Evolutionary conservation across 352 stramenopile genomes (phyloP), one percentile per base, ranked within the genome.

Genomic region (Phytophthora constricta): DNA sequence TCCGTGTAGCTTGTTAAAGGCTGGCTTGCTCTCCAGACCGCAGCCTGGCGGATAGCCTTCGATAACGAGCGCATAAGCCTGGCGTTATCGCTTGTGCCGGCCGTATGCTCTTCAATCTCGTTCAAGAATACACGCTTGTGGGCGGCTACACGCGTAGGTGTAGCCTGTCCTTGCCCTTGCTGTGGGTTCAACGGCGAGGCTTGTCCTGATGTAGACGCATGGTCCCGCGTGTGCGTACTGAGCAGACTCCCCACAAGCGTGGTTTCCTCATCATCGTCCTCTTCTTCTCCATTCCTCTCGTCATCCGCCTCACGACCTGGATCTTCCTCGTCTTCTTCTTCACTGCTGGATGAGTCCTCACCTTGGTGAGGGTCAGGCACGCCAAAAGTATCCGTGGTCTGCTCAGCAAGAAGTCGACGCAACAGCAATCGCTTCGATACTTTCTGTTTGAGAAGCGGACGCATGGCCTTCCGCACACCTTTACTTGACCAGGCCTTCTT

Each of bases 401-500:
- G 85, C 52, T 96, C 86, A 0, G 86, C 84, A 56, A 96, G 63
- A 9, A 96, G 70, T 16, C 87, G 84, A 61, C 86, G 80, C 16
- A 96, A 55, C 11, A 96, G 68, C 43, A 96, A 39, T 1, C 86
- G 81, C 60, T 96, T 95, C 5, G 85, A 89, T 0, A 96, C 86
- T 34, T 93, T 94, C 60, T 96, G 88, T 60, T 96, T 95, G 50
- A 94, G 73, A 26, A 96, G 70, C 27, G 88, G 86, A 13, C 85
- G 83, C 88, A 96, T 96, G 3, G 88, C 86, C 59, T 95, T 95
- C 25, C 86, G 86, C 28, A 96, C 85, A 48, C 82, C 84, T 64
- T 96, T 96, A 64, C 84, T 94, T 10, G 84, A 93, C 86, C 88
- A 96, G 2, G 86, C 88, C 48, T 93, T 95, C 60, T 96, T 95